Percentiles rank a stretch among this genome's conserved stretches.
Conservation (phyloP, 2,329 filamentous ascomycete species). For the Tolypocladium sp. region DNA sequence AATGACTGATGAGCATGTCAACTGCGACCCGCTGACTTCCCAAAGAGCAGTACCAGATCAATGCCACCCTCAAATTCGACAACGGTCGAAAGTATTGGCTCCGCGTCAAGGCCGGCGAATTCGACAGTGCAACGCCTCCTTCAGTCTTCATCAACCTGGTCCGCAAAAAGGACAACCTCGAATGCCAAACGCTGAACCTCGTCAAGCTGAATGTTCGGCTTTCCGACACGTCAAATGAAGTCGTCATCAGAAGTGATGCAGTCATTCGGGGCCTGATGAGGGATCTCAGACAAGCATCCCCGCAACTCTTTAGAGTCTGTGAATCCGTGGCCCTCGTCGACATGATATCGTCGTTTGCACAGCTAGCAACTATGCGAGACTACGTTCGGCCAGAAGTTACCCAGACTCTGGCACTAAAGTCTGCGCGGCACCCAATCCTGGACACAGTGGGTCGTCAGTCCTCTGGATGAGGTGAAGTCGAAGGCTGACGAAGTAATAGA, state of each 20-base stretch:
- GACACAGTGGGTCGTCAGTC: conserved; percentile 45
- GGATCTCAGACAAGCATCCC: conserved; percentile 62
- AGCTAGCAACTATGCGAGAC: conserved; percentile 54
- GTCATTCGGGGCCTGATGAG: conserved; percentile 64
- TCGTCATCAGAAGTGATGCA: conserved; percentile 72
- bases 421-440: conserved; percentile 68
- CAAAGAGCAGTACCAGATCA: conserved; percentile 46
- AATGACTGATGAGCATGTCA: too few relatives aligned
- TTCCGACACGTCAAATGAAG: conserved; percentile 72
- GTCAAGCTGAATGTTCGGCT: conserved; percentile 75
- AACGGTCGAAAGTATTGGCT: conserved; percentile 72
- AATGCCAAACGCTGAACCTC: conserved; percentile 80
- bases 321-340: conserved; percentile 83
- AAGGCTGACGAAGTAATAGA: conserved; percentile 21
- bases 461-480: conserved; percentile 2
- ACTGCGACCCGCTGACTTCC: too few relatives aligned
- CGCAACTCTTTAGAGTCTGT: conserved; percentile 71
- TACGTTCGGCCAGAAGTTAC: conserved; percentile 60
- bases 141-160: conserved; percentile 69
- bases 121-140: conserved; percentile 52
- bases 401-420: conserved; percentile 61
- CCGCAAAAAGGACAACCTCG: conserved; percentile 63
- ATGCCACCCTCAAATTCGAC: conserved; percentile 66
- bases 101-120: conserved; percentile 50
- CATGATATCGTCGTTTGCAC: conserved; percentile 70